Percentiles rank a stretch among this genome's conserved stretches.
These are phyloP conservation scores for Apiotrichum mycotoxinovorans DNA, from an alignment of 1,284 basidiomycete species.

Conservation along the genomic window DNA sequence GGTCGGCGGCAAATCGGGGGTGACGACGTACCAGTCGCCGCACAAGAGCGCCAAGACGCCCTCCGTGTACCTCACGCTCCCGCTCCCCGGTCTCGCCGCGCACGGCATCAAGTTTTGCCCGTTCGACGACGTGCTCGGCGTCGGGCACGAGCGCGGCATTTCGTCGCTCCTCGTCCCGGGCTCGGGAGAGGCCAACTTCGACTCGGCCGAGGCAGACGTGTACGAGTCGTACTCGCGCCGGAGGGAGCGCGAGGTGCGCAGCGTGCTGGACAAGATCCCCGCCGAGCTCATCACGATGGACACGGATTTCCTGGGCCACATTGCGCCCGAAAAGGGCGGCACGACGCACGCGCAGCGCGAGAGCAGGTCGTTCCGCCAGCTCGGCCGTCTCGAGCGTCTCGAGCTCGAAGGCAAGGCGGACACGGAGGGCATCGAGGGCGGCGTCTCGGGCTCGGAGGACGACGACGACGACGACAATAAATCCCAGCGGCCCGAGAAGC, in stretches of 20 bases:
- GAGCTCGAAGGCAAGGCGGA: constrained; percentile 68
- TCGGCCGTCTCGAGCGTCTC: constrained; percentile 70
- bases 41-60: constrained; percentile 10
- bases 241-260: constrained; percentile 86
- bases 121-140: constrained; percentile 85
- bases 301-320: constrained; percentile 72
- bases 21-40: constrained; percentile 62
- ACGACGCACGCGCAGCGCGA: constrained; percentile 56
- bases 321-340: constrained; percentile 59
- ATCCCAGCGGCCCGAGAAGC: constrained; percentile 39
- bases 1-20: constrained; percentile 72
- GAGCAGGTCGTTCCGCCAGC: constrained; percentile 62
- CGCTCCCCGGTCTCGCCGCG: constrained; percentile 62
- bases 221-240: constrained; percentile 80
- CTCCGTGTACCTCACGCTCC: constrained; percentile 66
- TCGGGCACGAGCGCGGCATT: constrained; percentile 67
- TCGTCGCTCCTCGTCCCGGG: constrained; percentile 87
- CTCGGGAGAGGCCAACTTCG: constrained; percentile 90
- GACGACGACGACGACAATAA: constrained; percentile 41
- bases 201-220: constrained; percentile 88
- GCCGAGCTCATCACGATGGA: constrained; percentile 92
- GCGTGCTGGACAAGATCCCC: constrained; percentile 90
- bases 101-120: constrained; percentile 71
- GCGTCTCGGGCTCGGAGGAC: constrained; percentile 35
- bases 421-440: constrained; percentile 51